phyloP scores from a whole-genome alignment of 148 eudicot species.

The Chenopodium suecicum region DNA sequence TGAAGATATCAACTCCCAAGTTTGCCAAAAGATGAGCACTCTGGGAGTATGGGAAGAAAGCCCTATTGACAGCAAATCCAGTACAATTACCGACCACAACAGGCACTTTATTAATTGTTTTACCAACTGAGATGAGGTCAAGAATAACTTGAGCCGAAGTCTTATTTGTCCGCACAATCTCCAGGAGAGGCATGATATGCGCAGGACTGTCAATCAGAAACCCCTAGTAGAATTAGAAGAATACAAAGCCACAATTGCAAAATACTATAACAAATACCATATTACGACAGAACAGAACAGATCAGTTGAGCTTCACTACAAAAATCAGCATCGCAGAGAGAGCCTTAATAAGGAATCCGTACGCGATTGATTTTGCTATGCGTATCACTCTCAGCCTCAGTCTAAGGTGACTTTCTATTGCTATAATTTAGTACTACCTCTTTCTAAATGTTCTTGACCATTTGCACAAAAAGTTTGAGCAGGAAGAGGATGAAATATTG shows the following conservation, averaged over 20 bases:
- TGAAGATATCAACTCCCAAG: conserved; percentile 79
- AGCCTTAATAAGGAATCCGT: background rate
- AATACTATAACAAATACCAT: background rate
- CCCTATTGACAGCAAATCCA: conserved; percentile 91
- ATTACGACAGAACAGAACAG: background rate
- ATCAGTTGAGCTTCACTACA: background rate
- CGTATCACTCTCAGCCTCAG: background rate
- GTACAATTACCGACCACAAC: conserved; percentile 97
- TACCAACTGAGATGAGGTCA: conserved; percentile 85
- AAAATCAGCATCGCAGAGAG: background rate
- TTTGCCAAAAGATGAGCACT: conserved; percentile 69
- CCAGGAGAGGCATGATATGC: conserved; percentile 94
- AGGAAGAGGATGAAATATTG: too few species aligned
- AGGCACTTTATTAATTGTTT: conserved; percentile 79
- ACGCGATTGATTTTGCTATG: background rate
- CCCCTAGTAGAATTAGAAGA: background rate
- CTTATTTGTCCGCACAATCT: conserved; percentile 83
- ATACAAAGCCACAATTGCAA: background rate
- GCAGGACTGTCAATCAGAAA: conserved; percentile 76
- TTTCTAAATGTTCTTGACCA: too few species aligned
- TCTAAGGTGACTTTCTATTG: background rate
- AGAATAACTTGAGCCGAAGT: conserved; percentile 87
- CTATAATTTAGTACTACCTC: background rate
- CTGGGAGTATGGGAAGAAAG: conserved; percentile 86
- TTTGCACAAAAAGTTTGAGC: too few species aligned